Conservation (phyloP, 306 rosid species). For the Rosa multiflora region DNA sequence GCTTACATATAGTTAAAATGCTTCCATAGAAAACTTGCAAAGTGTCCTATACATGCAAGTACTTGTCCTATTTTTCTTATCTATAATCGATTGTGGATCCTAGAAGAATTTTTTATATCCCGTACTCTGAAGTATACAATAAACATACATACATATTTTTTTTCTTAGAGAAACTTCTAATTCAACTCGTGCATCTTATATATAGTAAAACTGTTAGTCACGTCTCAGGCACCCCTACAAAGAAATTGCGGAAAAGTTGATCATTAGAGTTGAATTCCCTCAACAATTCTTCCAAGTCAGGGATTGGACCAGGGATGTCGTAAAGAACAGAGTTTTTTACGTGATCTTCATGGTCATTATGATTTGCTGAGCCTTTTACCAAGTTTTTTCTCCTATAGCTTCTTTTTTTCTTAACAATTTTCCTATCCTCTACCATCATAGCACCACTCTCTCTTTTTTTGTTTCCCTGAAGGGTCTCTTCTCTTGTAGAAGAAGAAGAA, state of each 20-base stretch:
- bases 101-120: too few relatives aligned
- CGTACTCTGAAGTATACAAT: neutral
- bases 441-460: neutral
- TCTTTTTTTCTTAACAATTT: neutral
- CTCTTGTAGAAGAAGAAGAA: neutral
- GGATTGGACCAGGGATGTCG: slow-evolving; percentile 5
- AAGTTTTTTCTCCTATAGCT: neutral
- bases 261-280: neutral
- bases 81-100: neutral
- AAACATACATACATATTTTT: too few relatives aligned
- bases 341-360: neutral
- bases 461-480: neutral
- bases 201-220: neutral
- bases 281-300: neutral
- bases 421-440: neutral
- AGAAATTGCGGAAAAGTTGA: neutral
- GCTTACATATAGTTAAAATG: too few relatives aligned
- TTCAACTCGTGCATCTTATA: neutral
- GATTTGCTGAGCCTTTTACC: neutral
- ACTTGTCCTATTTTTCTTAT: neutral
- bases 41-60: neutral
- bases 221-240: neutral
- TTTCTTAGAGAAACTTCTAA: too few relatives aligned
- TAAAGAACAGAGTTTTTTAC: neutral
- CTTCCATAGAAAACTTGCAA: too few relatives aligned